Conservation (phyloP, 495 filamentous ascomycete genomes). For the Tetracladium setigerum region DNA sequence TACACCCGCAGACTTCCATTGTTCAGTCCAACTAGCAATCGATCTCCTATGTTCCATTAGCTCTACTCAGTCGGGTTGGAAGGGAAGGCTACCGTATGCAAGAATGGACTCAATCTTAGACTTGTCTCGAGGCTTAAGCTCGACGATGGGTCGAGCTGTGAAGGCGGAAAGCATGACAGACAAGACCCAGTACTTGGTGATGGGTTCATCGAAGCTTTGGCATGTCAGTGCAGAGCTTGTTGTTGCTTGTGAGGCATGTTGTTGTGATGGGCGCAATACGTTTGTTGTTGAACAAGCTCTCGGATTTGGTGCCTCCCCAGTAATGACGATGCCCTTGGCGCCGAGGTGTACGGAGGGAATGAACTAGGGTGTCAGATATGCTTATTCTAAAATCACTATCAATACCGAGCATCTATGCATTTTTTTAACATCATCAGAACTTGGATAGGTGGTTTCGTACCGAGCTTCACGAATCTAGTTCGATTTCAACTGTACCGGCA, state of each 20-base stretch:
- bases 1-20: constrained; percentile 87
- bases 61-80: background rate
- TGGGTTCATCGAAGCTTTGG: constrained; percentile 12
- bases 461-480: too few relatives aligned
- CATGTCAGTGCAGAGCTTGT: background rate
- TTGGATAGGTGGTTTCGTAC: too few relatives aligned
- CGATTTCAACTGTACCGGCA: too few relatives aligned
- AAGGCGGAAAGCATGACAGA: constrained; percentile 92
- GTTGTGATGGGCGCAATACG: constrained; percentile 2
- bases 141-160: constrained; percentile 88
- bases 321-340: too few relatives aligned
- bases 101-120: constrained; percentile 91
- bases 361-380: too few relatives aligned
- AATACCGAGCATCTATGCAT: too few relatives aligned
- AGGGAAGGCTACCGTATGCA: constrained; percentile 59
- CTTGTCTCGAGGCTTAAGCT: constrained; percentile 91
- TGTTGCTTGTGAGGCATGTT: background rate
- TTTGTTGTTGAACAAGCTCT: background rate
- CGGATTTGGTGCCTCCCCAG: too few relatives aligned
- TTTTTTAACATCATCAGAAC: too few relatives aligned
- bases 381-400: too few relatives aligned
- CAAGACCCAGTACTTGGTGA: constrained; percentile 12
- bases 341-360: too few relatives aligned
- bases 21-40: constrained; percentile 83
- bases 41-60: constrained; percentile 52